Evolutionary conservation across 345 rosid genomes (phyloP).

Genomic region (Cardamine resedifolia): DNA sequence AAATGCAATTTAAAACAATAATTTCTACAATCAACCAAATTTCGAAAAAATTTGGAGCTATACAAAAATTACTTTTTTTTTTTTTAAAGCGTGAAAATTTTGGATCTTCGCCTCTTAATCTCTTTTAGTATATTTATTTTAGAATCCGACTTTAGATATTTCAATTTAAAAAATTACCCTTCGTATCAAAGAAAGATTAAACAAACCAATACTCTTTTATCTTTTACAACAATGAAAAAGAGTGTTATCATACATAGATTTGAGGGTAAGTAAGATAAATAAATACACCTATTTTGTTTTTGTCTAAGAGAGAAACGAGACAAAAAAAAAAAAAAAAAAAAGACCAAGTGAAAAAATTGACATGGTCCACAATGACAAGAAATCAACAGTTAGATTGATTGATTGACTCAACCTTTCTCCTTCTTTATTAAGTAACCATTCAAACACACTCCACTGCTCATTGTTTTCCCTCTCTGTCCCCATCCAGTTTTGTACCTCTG

Average conservation of each 20-base stretch:
- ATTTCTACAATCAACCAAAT: too few relatives aligned
- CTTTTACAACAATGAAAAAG: background rate
- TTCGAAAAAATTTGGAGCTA: background rate
- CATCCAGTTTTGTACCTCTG: slow-evolving; percentile 34
- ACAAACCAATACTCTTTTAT: too few relatives aligned
- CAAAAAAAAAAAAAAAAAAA: background rate
- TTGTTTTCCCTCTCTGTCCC: slow-evolving; percentile 36
- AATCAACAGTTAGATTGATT: slow-evolving; percentile 37
- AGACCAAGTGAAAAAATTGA: background rate
- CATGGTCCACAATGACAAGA: slow-evolving; percentile 38
- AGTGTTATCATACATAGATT: background rate
- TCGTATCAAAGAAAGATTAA: too few relatives aligned
- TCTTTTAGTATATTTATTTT: too few relatives aligned
- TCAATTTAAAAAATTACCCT: too few relatives aligned
- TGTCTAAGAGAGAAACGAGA: background rate
- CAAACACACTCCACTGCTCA: slow-evolving; percentile 37
- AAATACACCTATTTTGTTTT: slow-evolving; percentile 13
- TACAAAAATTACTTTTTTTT: background rate
- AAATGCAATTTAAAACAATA: too few relatives aligned
- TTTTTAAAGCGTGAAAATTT: too few relatives aligned
- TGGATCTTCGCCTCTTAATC: too few relatives aligned
- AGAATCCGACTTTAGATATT: too few relatives aligned
- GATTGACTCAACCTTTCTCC: slow-evolving; percentile 39
- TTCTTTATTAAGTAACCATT: slow-evolving; percentile 39
- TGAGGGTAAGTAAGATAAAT: background rate